Percentiles rank a stretch among this genome's conserved stretches.
phyloP scores from a whole-genome alignment of 768 basidiomycete genomes.

The Mycena vulgaris region DNA sequence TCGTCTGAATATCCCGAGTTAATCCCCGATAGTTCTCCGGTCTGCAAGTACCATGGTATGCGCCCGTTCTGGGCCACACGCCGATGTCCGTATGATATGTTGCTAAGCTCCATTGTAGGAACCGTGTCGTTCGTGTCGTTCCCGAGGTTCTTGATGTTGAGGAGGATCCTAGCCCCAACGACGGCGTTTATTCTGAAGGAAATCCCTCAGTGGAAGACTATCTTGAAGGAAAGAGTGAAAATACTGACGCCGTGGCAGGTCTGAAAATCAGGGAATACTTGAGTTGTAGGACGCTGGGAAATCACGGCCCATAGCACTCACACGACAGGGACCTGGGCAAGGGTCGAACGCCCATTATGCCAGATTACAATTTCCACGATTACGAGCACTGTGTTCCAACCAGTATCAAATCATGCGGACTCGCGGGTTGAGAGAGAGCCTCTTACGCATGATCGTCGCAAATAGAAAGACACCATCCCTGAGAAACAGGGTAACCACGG shows the following conservation, averaged over 20 bases:
- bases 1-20: background rate
- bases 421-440: background rate
- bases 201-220: background rate
- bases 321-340: constrained; percentile 8
- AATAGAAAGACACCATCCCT: constrained; percentile 2
- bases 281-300: too few species aligned
- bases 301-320: background rate
- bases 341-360: background rate
- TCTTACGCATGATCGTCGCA: background rate
- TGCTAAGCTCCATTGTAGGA: background rate
- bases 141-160: constrained; percentile 4
- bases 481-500: too few species aligned
- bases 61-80: background rate
- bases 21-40: background rate
- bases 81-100: too few species aligned
- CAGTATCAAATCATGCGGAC: background rate
- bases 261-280: background rate
- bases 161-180: background rate
- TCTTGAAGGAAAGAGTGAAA: background rate
- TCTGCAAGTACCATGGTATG: constrained; percentile 1
- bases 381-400: background rate
- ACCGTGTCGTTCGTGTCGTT: background rate
- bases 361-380: background rate
- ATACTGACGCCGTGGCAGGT: background rate
- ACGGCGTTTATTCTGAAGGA: background rate